These are phyloP conservation scores for Sequoiadendron giganteum DNA, from an alignment of 75 land plant species.

Conservation along the genomic window DNA sequence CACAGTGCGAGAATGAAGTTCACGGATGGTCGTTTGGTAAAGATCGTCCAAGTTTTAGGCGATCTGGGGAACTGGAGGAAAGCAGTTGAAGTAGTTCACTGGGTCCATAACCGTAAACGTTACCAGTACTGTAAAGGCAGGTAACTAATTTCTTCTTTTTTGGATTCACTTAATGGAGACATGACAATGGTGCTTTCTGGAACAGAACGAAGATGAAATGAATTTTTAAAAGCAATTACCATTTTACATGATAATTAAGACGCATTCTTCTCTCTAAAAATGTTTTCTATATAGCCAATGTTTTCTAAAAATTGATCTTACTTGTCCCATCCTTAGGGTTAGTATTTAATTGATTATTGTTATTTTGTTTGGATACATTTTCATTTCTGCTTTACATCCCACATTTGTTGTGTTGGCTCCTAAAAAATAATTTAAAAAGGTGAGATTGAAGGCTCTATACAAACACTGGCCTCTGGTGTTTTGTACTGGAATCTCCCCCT, in stretches of 20 bases:
- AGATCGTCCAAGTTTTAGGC: conserved; percentile 78
- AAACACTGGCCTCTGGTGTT: not conserved
- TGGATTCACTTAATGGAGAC: not conserved
- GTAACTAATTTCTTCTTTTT: conserved; percentile 27
- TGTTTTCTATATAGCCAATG: not conserved
- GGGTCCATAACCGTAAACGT: conserved; percentile 77
- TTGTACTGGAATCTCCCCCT: too few relatives aligned
- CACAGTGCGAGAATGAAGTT: conserved; percentile 73
- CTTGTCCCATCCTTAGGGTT: not conserved
- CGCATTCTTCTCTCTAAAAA: not conserved
- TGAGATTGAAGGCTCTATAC: not conserved
- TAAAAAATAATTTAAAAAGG: too few relatives aligned
- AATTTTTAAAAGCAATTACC: not conserved
- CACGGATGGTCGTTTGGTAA: conserved; percentile 67
- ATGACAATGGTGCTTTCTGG: not conserved
- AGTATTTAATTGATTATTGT: not conserved
- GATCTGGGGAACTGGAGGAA: conserved; percentile 76
- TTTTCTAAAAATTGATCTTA: not conserved
- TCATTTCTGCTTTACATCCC: not conserved
- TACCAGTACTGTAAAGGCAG: conserved; percentile 67
- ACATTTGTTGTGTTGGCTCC: not conserved
- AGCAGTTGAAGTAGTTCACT: conserved; percentile 85
- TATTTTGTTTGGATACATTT: not conserved
- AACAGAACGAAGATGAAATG: not conserved
- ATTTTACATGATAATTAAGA: not conserved